These are phyloP conservation scores for Penicillium nucicola DNA, from an alignment of 495 filamentous ascomycete species.

Conservation along the genomic window DNA sequence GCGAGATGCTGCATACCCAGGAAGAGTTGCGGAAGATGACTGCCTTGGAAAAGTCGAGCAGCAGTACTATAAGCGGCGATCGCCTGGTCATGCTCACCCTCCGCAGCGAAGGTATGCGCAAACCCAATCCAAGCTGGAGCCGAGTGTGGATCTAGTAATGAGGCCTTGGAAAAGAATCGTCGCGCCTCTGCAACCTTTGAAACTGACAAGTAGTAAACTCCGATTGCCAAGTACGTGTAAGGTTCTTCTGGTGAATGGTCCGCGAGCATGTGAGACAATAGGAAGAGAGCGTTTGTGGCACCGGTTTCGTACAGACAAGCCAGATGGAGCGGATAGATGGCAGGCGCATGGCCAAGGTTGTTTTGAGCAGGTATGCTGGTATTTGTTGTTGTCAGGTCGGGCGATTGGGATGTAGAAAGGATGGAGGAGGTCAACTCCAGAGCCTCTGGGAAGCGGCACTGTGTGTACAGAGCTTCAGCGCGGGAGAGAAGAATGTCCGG, in stretches of 20 bases:
- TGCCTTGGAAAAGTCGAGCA: constrained; percentile 92
- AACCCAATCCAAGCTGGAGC: constrained; percentile 99
- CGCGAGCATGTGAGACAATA: constrained; percentile 90
- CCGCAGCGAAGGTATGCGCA: constrained; percentile 99
- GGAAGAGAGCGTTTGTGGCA: constrained; percentile 82
- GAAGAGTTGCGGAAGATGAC: constrained; percentile 93
- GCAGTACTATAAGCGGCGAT: constrained; percentile 98
- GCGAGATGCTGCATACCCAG: constrained; percentile 98
- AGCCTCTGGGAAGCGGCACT: constrained; percentile 88
- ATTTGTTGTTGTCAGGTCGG: constrained; percentile 19
- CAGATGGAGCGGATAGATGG: constrained; percentile 84
- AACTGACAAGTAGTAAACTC: constrained; percentile 89
- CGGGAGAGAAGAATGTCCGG: constrained; percentile 90
- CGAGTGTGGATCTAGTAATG: constrained; percentile 95
- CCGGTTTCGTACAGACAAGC: constrained; percentile 87
- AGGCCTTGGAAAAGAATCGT: constrained; percentile 94
- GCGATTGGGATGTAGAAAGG: constrained; percentile 51
- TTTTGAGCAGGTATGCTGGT: constrained; percentile 37
- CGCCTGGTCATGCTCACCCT: constrained; percentile 97
- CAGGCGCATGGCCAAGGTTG: constrained; percentile 81
- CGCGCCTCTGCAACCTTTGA: constrained; percentile 89
- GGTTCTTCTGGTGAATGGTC: constrained; percentile 90
- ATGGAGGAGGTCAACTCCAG: constrained; percentile 80
- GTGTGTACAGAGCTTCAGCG: constrained; percentile 89
- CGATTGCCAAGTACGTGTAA: constrained; percentile 88